Base-by-base conservation (phyloP, 2,329 filamentous ascomycete genomes). In the Cyphellophora attinorum region DNA sequence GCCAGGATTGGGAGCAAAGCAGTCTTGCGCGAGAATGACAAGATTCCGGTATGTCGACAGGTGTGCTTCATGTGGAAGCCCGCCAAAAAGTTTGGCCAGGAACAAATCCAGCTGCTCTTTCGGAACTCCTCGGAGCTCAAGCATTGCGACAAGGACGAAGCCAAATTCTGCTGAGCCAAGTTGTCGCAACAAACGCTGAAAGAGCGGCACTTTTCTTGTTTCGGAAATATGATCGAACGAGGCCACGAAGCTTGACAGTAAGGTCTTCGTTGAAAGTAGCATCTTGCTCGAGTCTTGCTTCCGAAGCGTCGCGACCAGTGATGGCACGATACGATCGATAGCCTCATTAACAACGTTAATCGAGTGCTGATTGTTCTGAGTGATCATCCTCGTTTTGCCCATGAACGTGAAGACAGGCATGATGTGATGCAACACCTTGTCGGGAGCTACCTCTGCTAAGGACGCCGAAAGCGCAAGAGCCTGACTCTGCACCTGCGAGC, bases 361-460 rank as follows among this genome's bases (percentile, higher is more conserved):
- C 14, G 91, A 96, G 61, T 95, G 96, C 49, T 96, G 89, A 51
- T 98, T 93, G 49, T 85, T 85, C 61, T 95, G 89, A 31, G 84
- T 79, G 32, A 98, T 71, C 13, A 95, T 80, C 3, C 85, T 94
- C 28, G 81, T 82, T n/a, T n/a, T n/a, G 27, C 89, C 86, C 80
- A 96, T 95, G 55, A 96, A 95, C 0, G 91, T 96, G 62, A 98
- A 98, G 34, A 98, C 89, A 10, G 91, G 91, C 91, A 98, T 98
- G 35, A 98, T 85, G 49, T 86, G 95, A 60, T 98, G 89, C 38
- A 98, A 70, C 3, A 98, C 85, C 31, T 93, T 66, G 55, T 94
- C 88, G 0, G 93, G 91, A 0, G 85, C 85, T 47, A 88, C 83
- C 25, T 81, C 81, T 14, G 91, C 89, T 27, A 98, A 68, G 37